These are phyloP conservation scores for Lentinula sp. DNA, from an alignment of 768 basidiomycete species.

Conservation along the genomic window DNA sequence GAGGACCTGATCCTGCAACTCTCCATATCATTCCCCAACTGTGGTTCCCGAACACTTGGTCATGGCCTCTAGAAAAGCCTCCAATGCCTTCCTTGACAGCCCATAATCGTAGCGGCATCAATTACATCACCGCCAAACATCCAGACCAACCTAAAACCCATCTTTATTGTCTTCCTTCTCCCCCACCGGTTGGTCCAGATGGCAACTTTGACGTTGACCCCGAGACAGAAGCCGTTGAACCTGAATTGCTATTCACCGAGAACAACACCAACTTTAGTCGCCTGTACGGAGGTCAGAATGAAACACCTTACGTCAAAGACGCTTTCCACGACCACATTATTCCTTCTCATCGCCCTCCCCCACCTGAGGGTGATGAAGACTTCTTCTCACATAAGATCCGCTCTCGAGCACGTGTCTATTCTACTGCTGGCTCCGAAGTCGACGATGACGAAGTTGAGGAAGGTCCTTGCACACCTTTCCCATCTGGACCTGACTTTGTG, in stretches of 20 bases:
- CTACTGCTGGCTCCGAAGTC: conserved; percentile 31
- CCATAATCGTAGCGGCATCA: conserved; percentile 46
- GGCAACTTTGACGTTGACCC: conserved; percentile 60
- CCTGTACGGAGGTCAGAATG: conserved; percentile 85
- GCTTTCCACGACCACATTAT: conserved; percentile 99
- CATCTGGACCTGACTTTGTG: conserved; percentile 53
- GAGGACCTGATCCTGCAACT: conserved; percentile 91
- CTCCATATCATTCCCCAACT: conserved; percentile 93
- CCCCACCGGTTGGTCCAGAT: conserved; percentile 77
- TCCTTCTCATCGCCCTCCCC: conserved; percentile 68
- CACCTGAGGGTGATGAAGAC: conserved; percentile 35
- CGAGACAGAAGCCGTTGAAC: conserved; percentile 65
- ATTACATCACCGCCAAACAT: conserved; percentile 68
- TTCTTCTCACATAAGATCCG: conserved; percentile 47
- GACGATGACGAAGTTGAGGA: conserved; percentile 36
- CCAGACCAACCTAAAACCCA: conserved; percentile 69
- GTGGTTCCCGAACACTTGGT: conserved; percentile 99
- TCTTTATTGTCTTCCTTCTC: conserved; percentile 87
- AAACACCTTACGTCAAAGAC: conserved; percentile 84
- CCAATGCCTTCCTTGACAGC: conserved; percentile 56
- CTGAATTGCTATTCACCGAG: conserved; percentile 90
- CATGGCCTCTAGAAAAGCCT: conserved; percentile 74
- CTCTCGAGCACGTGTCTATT: conserved; percentile 33
- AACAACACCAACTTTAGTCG: conserved; percentile 96
- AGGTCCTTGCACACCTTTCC: conserved; percentile 58